Evolutionary conservation across 2,329 filamentous ascomycete genomes (phyloP).

Genomic region (Mycosphaerelloides madeirae): DNA sequence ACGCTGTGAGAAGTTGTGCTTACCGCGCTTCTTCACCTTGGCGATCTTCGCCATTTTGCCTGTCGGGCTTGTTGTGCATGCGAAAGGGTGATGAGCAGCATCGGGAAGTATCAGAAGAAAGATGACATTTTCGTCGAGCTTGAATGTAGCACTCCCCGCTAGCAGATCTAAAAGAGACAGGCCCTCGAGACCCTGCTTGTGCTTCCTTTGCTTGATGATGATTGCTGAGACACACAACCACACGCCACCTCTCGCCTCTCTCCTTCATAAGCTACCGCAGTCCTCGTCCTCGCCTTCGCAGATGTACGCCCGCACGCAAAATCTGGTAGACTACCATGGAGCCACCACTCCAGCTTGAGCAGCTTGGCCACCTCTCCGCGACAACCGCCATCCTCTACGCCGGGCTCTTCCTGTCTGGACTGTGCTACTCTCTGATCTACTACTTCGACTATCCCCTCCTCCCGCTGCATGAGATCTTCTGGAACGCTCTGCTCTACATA

Average conservation of each 20-base stretch:
- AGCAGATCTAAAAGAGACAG: too few species aligned
- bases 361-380: conserved; percentile 12
- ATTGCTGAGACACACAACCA: background rate
- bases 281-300: too few species aligned
- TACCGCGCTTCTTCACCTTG: conserved; percentile 44
- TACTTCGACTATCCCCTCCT: conserved; percentile 32
- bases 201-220: background rate
- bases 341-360: conserved; percentile 18
- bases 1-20: too few species aligned
- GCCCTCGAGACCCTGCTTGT: conserved; percentile 1
- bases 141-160: background rate
- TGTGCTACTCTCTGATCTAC: conserved; percentile 29
- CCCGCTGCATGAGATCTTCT: conserved; percentile 49
- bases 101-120: too few species aligned
- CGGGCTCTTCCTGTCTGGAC: conserved; percentile 26
- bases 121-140: too few species aligned
- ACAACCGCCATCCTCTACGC: conserved; percentile 22
- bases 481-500: conserved; percentile 56
- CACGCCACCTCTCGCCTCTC: too few species aligned
- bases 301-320: too few species aligned
- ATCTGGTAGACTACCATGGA: conserved; percentile 19
- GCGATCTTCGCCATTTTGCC: conserved; percentile 42
- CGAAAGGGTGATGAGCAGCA: too few species aligned
- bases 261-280: too few species aligned
- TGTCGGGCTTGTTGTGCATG: background rate